Evolutionary conservation across 805 yeast genomes (phyloP), one percentile per base, ranked within the genome.

Genomic region (Ogataea wickerhamii): DNA sequence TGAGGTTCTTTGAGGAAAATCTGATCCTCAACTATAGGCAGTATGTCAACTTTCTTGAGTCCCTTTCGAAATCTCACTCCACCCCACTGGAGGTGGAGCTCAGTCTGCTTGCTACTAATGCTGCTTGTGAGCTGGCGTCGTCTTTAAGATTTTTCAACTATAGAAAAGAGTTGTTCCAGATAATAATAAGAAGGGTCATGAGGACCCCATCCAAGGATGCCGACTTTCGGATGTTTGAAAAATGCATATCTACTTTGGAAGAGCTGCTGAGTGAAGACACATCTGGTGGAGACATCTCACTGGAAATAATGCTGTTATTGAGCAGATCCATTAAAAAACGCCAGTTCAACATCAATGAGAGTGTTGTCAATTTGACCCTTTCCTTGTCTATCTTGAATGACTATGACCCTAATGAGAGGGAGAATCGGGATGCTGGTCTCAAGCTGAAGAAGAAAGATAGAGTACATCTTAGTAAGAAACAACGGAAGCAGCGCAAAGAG

Each of bases 381-480:
- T 80, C 91, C 2, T 60, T 88, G 45, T 71, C 77, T 18, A 67
- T 84, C 14, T 62, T 85, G 37, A 74, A 71, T 34, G 91, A 83
- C 57, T 85, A 82, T 54, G 86, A 81, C 56, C 91, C 93, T 55
- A 73, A 74, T 55, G 72, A 68, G 25, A 67, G 66, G 18, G 71
- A 59, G 19, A 75, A 71, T 25, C 71, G 69, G 32, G 70, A 64
- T 18, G 63, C 64, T 7, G 67, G 62, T 27, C 63, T 65, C 4
- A 83, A 82, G 53, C 37, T 83, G 31, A 79, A 76, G 56, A 91
- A 89, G 68, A 87, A 88, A 60, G 95, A 93, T 59, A 72, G 96
- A 50, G 87, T 87, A 3, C 95, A 89, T 67, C 64, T 91, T 34
- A 80, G 95, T n/a, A 91, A 91, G 59, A 84, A 84, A 61, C 91